These are phyloP conservation scores for Penicillium concentricum DNA, from an alignment of 2,329 filamentous ascomycete species.

Conservation along the genomic window DNA sequence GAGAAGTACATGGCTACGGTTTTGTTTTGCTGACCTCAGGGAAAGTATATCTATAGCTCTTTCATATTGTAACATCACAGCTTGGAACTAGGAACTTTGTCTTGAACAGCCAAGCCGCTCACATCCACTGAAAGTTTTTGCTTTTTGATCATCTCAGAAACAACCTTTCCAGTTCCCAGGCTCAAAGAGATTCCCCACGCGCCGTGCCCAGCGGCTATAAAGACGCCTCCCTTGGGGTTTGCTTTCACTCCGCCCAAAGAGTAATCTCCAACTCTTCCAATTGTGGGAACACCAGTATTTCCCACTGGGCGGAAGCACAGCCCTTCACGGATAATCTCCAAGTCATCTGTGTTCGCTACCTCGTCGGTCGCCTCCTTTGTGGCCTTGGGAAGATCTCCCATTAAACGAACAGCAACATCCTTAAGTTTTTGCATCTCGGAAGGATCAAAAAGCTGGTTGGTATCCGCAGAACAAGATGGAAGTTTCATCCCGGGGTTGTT, in stretches of 20 bases:
- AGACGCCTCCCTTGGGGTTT: constrained; percentile 57
- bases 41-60: not conserved
- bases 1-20: not conserved
- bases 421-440: constrained; percentile 39
- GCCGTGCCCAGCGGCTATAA: constrained; percentile 69
- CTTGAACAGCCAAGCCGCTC: constrained; percentile 46
- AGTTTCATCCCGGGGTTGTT: constrained; percentile 64
- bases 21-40: not conserved
- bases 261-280: constrained; percentile 58
- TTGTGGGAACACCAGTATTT: constrained; percentile 61
- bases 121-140: constrained; percentile 60
- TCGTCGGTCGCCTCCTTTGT: constrained; percentile 17
- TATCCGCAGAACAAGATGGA: constrained; percentile 52
- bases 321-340: constrained; percentile 63
- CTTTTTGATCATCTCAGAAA: constrained; percentile 69
- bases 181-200: constrained; percentile 69
- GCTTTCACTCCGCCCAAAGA: constrained; percentile 53
- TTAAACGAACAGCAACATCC: constrained; percentile 33
- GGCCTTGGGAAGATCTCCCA: constrained; percentile 29
- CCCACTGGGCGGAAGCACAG: constrained; percentile 74
- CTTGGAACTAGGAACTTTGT: not conserved
- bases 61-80: not conserved
- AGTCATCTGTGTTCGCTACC: constrained; percentile 46
- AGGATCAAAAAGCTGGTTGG: constrained; percentile 42
- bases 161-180: constrained; percentile 67